Evolutionary conservation across 2,329 filamentous ascomycete species (phyloP).

Genomic region (Cladosporium velox): DNA sequence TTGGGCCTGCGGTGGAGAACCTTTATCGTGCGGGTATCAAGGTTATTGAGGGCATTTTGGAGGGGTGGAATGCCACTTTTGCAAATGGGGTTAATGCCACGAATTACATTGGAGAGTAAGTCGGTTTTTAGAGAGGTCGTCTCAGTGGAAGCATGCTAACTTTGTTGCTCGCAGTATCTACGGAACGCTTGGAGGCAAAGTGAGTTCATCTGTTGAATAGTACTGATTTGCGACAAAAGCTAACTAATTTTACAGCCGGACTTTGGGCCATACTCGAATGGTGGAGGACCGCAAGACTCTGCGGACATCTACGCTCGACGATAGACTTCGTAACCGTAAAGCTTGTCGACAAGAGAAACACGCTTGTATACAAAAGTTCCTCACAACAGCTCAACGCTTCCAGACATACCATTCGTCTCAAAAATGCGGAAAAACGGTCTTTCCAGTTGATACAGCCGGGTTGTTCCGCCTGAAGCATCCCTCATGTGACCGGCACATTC

Average conservation of each 20-base stretch:
- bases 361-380: too few species aligned
- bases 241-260: neutral
- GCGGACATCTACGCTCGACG: neutral
- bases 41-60: constrained; percentile 65
- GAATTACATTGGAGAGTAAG: constrained; percentile 58
- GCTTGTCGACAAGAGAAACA: too few species aligned
- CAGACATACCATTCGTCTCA: too few species aligned
- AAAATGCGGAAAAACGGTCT: too few species aligned
- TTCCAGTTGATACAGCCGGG: too few species aligned
- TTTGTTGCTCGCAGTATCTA: neutral
- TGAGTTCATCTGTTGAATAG: too few species aligned
- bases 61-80: constrained; percentile 62
- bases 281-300: neutral
- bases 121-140: neutral
- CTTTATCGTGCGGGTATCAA: constrained; percentile 66
- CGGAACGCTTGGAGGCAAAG: neutral
- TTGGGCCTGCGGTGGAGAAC: constrained; percentile 64
- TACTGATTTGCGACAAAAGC: too few species aligned
- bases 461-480: too few species aligned
- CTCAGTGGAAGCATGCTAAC: neutral
- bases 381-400: too few species aligned
- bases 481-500: too few species aligned
- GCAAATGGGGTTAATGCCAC: constrained; percentile 56
- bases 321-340: neutral
- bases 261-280: neutral